Evolutionary conservation across 768 basidiomycete species (phyloP).

Genomic region (Tricholoma terreum): DNA sequence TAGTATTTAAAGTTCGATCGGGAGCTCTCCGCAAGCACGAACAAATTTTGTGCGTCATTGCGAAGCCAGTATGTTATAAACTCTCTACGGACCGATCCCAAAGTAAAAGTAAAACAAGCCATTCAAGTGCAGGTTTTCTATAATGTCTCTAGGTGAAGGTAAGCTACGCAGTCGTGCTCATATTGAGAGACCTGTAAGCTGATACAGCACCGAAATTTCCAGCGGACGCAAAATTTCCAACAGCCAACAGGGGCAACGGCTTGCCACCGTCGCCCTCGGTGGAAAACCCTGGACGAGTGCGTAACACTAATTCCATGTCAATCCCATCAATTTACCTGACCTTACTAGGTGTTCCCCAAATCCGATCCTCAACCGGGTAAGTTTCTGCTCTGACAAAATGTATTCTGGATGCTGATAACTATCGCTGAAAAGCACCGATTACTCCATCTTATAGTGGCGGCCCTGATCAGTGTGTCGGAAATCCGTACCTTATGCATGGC

Average conservation of each 20-base stretch:
- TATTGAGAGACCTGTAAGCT: background rate
- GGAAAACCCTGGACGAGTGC: slow-evolving; percentile 47
- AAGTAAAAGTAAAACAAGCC: too few relatives aligned
- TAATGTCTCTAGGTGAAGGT: slow-evolving; percentile 29
- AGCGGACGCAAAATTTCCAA: slow-evolving; percentile 42
- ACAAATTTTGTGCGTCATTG: too few relatives aligned
- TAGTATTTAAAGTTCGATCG: too few relatives aligned
- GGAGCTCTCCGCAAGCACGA: too few relatives aligned
- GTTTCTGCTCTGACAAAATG: background rate
- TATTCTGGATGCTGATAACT: background rate
- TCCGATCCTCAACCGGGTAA: slow-evolving; percentile 40
- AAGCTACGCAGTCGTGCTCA: background rate
- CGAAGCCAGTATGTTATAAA: too few relatives aligned
- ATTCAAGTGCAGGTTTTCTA: too few relatives aligned
- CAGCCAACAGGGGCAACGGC: slow-evolving; percentile 25
- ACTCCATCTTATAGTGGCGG: slow-evolving; percentile 21
- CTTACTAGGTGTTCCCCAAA: slow-evolving; percentile 43
- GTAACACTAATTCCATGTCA: background rate
- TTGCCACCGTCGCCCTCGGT: slow-evolving; percentile 42
- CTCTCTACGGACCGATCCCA: too few relatives aligned
- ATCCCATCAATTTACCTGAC: background rate
- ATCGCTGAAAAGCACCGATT: slow-evolving; percentile 10
- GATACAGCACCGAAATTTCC: background rate
- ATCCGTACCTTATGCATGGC: slow-evolving; percentile 44
- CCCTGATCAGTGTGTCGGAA: slow-evolving; percentile 36